Evolutionary conservation across 2,329 filamentous ascomycete genomes (phyloP).

Genomic region (Pseudogymnoascus sp.): DNA sequence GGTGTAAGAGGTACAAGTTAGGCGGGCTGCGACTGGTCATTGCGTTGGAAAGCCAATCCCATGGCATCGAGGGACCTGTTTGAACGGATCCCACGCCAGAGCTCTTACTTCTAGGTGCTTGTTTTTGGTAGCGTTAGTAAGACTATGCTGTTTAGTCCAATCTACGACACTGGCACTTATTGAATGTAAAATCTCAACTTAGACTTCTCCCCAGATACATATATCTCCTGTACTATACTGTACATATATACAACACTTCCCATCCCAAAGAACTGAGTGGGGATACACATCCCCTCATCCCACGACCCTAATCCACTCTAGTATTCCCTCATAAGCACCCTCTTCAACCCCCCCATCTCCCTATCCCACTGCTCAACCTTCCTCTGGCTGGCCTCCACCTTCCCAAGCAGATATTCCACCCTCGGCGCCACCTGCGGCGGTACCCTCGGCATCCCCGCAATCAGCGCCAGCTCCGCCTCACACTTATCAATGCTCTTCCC

Average conservation of each 20-base stretch:
- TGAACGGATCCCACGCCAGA: too few relatives aligned
- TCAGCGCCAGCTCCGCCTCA: slow-evolving; percentile 63
- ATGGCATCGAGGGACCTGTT: too few relatives aligned
- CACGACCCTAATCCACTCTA: slow-evolving; percentile 1
- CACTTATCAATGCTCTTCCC: slow-evolving; percentile 66
- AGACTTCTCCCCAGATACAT: background rate
- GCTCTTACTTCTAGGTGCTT: too few relatives aligned
- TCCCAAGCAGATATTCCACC: slow-evolving; percentile 62
- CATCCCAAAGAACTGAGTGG: background rate
- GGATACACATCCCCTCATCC: background rate
- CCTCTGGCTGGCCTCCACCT: slow-evolving; percentile 63
- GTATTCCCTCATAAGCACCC: slow-evolving; percentile 48
- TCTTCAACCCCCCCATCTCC: slow-evolving; percentile 64
- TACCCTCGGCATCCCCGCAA: slow-evolving; percentile 63
- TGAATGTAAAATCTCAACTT: background rate
- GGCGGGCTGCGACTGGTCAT: too few relatives aligned
- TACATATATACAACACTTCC: background rate
- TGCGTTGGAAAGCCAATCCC: too few relatives aligned
- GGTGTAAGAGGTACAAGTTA: too few relatives aligned
- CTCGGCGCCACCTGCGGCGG: slow-evolving; percentile 59
- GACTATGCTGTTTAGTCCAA: too few relatives aligned
- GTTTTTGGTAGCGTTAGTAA: too few relatives aligned
- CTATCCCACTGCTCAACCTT: slow-evolving; percentile 67
- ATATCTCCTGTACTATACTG: background rate
- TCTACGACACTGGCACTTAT: too few relatives aligned